Conservation (phyloP, 257 asterid species). For the Fraxinus americana region DNA sequence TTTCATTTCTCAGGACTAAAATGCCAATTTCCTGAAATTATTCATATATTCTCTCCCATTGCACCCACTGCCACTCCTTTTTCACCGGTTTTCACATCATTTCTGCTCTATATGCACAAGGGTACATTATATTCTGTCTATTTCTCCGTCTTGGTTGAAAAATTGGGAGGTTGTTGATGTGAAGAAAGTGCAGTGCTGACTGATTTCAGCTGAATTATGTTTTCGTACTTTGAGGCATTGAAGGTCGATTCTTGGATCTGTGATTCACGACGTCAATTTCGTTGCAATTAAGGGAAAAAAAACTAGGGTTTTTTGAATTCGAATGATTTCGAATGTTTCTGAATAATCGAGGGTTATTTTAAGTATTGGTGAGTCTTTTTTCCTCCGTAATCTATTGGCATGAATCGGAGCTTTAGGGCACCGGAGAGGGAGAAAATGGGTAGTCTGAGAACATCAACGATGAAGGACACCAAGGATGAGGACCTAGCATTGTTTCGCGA, state of each 20-base stretch:
- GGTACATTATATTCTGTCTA: constrained; percentile 7
- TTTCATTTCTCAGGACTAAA: not conserved
- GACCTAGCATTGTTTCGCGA: constrained; percentile 88
- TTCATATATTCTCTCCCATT: constrained; percentile 33
- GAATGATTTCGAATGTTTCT: constrained; percentile 20
- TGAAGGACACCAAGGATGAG: constrained; percentile 73
- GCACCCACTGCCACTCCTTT: constrained; percentile 34
- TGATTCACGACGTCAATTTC: constrained; percentile 26
- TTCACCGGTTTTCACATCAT: constrained; percentile 27
- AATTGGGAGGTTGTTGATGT: constrained; percentile 8
- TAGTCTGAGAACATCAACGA: constrained; percentile 53
- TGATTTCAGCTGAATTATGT: constrained; percentile 47
- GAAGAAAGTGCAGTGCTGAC: constrained; percentile 31
- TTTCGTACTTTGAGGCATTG: constrained; percentile 28
- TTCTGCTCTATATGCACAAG: constrained; percentile 16
- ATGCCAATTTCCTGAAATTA: constrained; percentile 15
- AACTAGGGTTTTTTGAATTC: constrained; percentile 47
- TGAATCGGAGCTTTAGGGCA: constrained; percentile 91
- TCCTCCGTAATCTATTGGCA: constrained; percentile 24
- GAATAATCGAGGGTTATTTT: constrained; percentile 35
- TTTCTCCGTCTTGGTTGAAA: constrained; percentile 25
- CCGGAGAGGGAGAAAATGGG: constrained; percentile 67
- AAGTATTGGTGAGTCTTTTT: constrained; percentile 17
- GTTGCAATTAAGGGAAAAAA: constrained; percentile 20
- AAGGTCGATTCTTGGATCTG: constrained; percentile 50